A percentile compares a stretch with the other conserved stretches of the same genome.
These are phyloP conservation scores for Penicillium ucsense DNA, from an alignment of 495 filamentous ascomycete genomes.

Conservation along the genomic window DNA sequence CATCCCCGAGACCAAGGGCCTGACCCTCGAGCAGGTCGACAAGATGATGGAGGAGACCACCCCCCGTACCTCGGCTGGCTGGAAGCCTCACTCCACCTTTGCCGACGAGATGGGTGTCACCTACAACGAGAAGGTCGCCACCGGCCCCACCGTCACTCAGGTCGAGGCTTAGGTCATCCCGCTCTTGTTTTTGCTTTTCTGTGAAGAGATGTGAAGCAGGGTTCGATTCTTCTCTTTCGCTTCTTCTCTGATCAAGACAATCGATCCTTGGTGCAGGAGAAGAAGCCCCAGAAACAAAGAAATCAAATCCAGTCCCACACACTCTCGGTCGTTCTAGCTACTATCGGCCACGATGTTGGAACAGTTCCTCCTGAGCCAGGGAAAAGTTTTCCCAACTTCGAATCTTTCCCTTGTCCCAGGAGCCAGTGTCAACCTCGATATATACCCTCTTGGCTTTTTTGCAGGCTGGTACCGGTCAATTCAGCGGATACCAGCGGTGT, in stretches of 20 bases:
- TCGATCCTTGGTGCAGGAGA: too few relatives aligned
- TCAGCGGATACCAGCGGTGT: conserved; percentile 12
- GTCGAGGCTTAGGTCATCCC: conserved; percentile 16
- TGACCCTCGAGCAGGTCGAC: conserved; percentile 83
- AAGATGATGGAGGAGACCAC: conserved; percentile 82
- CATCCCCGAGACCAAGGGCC: conserved; percentile 77
- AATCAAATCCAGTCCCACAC: too few relatives aligned
- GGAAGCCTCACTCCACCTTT: conserved; percentile 68
- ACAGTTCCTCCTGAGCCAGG: too few relatives aligned
- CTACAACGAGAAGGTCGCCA: conserved; percentile 28
- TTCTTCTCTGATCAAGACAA: not conserved
- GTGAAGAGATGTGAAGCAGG: not conserved
- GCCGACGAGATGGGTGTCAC: conserved; percentile 52
- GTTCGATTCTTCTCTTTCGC: too few relatives aligned
- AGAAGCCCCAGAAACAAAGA: too few relatives aligned
- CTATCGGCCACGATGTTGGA: too few relatives aligned
- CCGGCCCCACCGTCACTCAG: conserved; percentile 21
- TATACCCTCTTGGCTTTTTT: not conserved
- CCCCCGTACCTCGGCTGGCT: conserved; percentile 63
- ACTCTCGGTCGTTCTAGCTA: too few relatives aligned
- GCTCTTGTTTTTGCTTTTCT: too few relatives aligned
- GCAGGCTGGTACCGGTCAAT: conserved; percentile 3
- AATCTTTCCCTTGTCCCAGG: too few relatives aligned
- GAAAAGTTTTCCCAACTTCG: too few relatives aligned
- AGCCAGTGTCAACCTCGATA: too few relatives aligned